phyloP scores from a whole-genome alignment of 192 early-diverging fungal genomes.

The Rhizophagus prolifer region DNA sequence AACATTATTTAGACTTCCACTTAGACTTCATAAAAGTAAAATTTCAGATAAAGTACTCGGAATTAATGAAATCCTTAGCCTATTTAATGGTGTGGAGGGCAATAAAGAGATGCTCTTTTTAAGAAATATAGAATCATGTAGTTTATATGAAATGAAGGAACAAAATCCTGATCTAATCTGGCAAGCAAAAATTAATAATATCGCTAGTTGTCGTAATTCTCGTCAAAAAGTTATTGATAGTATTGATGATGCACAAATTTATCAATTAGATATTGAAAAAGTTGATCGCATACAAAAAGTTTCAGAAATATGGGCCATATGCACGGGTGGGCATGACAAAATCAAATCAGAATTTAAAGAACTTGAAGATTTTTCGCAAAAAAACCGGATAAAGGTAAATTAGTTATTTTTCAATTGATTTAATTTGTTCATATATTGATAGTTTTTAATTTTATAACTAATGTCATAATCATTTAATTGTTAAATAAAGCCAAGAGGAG shows the following conservation, averaged over 20 bases:
- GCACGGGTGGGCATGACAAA: too few species aligned
- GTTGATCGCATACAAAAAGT: neutral
- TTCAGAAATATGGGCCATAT: too few species aligned
- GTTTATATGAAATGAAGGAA: neutral
- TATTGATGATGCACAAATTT: neutral
- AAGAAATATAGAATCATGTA: slow-evolving; percentile 7
- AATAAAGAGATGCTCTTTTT: slow-evolving; percentile 13
- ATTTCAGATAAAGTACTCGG: neutral
- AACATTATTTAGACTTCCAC: slow-evolving; percentile 31
- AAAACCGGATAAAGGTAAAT: too few species aligned
- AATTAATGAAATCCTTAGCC: neutral
- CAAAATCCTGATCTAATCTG: neutral
- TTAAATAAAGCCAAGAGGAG: too few species aligned
- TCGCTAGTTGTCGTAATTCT: neutral
- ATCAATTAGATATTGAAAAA: neutral
- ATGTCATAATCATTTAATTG: too few species aligned
- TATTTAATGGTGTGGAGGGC: neutral
- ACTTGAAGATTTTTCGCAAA: too few species aligned
- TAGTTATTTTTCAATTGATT: too few species aligned
- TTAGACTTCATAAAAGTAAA: neutral
- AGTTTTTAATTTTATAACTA: too few species aligned
- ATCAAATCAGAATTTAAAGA: too few species aligned
- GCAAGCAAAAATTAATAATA: slow-evolving; percentile 6
- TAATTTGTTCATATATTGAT: too few species aligned
- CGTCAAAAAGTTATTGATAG: neutral